Conservation (phyloP, 352 stramenopile genomes). For the Globisporangium nagaii region DNA sequence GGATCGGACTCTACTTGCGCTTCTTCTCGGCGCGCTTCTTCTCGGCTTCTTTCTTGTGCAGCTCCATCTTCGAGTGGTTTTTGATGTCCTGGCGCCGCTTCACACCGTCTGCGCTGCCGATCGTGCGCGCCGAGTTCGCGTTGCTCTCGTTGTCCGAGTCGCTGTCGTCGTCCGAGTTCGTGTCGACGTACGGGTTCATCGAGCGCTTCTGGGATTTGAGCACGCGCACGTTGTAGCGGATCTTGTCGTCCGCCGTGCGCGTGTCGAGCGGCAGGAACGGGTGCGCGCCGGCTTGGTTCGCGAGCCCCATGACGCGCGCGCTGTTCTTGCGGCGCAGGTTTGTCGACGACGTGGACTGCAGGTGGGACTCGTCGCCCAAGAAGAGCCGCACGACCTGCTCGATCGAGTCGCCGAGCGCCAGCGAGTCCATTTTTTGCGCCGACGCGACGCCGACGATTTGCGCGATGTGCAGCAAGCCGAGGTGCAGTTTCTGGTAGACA, state of each 20-base stretch:
- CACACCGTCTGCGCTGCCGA: slow-evolving; percentile 15
- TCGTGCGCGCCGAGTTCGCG: not conserved
- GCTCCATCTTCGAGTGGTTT: slow-evolving; percentile 43
- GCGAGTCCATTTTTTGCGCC: slow-evolving; percentile 41
- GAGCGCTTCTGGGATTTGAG: slow-evolving; percentile 31
- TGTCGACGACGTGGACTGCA: slow-evolving; percentile 37
- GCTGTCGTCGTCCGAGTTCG: slow-evolving; percentile 16
- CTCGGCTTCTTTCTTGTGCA: slow-evolving; percentile 53
- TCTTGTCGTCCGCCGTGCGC: slow-evolving; percentile 52
- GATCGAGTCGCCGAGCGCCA: slow-evolving; percentile 60
- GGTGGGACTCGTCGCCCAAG: slow-evolving; percentile 65
- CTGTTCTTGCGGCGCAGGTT: slow-evolving; percentile 75
- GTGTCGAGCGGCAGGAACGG: slow-evolving; percentile 24
- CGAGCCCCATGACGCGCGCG: slow-evolving; percentile 38
- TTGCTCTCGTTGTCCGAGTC: slow-evolving; percentile 17
- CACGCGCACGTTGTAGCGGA: slow-evolving; percentile 77
- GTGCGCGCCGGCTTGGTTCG: slow-evolving; percentile 21
- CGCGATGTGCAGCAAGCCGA: slow-evolving; percentile 73
- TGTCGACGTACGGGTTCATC: slow-evolving; percentile 62
- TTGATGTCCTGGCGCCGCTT: slow-evolving; percentile 64
- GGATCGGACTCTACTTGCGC: slow-evolving; percentile 22
- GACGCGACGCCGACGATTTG: slow-evolving; percentile 57
- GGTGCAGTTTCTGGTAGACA: slow-evolving; percentile 46
- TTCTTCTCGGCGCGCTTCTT: slow-evolving; percentile 39
- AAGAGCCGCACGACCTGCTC: slow-evolving; percentile 75